Conservation (phyloP, 75 land plant species). For the Selaginella moellendorffii region DNA sequence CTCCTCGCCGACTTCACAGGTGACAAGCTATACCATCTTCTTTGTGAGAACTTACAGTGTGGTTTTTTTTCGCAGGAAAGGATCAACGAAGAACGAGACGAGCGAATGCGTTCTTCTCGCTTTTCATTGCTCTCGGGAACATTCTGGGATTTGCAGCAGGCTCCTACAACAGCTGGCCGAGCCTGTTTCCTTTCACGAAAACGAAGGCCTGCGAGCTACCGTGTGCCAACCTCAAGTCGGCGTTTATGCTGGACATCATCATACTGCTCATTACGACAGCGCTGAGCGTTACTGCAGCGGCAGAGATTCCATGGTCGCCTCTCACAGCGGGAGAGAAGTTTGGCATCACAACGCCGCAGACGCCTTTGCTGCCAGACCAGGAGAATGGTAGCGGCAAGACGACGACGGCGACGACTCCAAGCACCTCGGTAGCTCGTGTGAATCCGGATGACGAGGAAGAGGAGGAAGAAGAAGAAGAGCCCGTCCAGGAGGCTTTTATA, state of each 20-base stretch:
- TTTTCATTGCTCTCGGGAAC: slow-evolving; percentile 91
- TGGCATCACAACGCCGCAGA: slow-evolving; percentile 18
- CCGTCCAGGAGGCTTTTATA: slow-evolving; percentile 47
- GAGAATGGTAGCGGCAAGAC: too few relatives aligned
- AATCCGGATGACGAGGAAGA: slow-evolving; percentile 20
- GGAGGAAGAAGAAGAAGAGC: slow-evolving; percentile 18
- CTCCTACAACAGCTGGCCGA: slow-evolving; percentile 50
- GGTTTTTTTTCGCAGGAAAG: slow-evolving; percentile 35
- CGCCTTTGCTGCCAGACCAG: slow-evolving; percentile 10
- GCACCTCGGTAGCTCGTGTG: too few relatives aligned
- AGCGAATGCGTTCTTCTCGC: slow-evolving; percentile 80
- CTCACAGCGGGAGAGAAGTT: not conserved
- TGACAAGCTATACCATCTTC: too few relatives aligned
- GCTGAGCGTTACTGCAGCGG: slow-evolving; percentile 50
- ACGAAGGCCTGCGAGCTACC: slow-evolving; percentile 44
- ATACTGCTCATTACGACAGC: slow-evolving; percentile 42
- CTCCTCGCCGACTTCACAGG: slow-evolving; percentile 91
- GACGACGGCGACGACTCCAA: not conserved
- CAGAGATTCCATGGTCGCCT: slow-evolving; percentile 40
- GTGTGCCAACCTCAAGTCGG: slow-evolving; percentile 92
- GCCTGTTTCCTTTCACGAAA: slow-evolving; percentile 55
- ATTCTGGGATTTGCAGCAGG: slow-evolving; percentile 84
- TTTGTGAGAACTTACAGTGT: too few relatives aligned
- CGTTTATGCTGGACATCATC: slow-evolving; percentile 50
- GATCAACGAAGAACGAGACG: slow-evolving; percentile 59